These are phyloP conservation scores for Crithidia bombi DNA, from an alignment of 208 protist genomes.

Conservation along the genomic window DNA sequence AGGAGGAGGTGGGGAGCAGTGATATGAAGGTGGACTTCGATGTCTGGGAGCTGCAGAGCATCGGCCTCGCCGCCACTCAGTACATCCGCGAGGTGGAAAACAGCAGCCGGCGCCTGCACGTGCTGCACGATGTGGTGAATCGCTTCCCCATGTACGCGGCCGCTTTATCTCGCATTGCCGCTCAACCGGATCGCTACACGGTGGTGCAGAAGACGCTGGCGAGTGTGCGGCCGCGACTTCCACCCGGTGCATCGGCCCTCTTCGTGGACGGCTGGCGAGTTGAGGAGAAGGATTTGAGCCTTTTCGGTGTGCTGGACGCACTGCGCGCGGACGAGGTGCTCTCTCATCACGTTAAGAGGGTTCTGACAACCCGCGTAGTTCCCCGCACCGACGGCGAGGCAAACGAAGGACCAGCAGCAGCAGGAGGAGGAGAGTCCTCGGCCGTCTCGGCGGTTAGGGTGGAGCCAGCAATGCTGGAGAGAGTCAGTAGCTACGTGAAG, in stretches of 20 bases:
- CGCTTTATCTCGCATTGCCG: conserved; percentile 41
- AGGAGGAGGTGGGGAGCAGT: conserved; percentile 33
- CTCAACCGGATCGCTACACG: conserved; percentile 16
- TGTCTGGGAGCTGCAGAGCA: conserved; percentile 69
- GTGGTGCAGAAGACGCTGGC: conserved; percentile 27
- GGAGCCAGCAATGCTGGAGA: conserved; percentile 6
- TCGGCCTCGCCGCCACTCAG: conserved; percentile 61
- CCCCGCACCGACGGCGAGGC: neutral
- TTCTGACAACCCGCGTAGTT: conserved; percentile 5
- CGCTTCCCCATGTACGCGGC: conserved; percentile 88
- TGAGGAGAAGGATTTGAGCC: conserved; percentile 28
- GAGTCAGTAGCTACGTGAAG: conserved; percentile 18
- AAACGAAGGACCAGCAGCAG: neutral
- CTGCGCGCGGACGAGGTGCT: conserved; percentile 45
- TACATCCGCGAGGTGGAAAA: conserved; percentile 48
- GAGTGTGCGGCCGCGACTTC: conserved; percentile 17
- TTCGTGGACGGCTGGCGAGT: conserved; percentile 62
- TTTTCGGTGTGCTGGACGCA: conserved; percentile 59
- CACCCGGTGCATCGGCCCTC: conserved; percentile 29
- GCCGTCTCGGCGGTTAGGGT: conserved; percentile 4
- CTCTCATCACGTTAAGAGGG: conserved; percentile 4
- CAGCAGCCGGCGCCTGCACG: conserved; percentile 54
- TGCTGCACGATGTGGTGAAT: conserved; percentile 77
- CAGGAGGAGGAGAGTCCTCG: too few species aligned
- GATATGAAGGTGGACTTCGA: conserved; percentile 70